Percentiles rank a stretch among this genome's conserved stretches.
phyloP scores from a whole-genome alignment of 78 protist species.

The Ministeria vibrans region DNA sequence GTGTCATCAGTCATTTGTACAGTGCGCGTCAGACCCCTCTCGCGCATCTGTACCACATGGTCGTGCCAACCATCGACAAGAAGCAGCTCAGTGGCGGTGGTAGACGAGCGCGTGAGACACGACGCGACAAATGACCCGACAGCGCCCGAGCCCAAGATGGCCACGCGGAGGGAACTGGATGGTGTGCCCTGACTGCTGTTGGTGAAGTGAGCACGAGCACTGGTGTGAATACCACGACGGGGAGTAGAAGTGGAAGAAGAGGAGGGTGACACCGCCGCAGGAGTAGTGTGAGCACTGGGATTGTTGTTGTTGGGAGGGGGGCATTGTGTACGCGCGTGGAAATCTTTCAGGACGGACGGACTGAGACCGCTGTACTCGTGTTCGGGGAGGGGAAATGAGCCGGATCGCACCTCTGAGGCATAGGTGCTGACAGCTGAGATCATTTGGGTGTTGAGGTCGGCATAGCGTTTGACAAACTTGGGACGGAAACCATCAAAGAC shows the following conservation, averaged over 20 bases:
- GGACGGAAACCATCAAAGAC: slow-evolving; percentile 56
- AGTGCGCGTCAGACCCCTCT: not conserved
- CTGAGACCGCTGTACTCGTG: too few relatives aligned
- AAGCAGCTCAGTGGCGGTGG: not conserved
- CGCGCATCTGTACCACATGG: not conserved
- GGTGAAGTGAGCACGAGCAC: too few relatives aligned
- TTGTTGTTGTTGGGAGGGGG: too few relatives aligned
- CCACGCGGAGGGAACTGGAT: not conserved
- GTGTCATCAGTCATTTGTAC: not conserved
- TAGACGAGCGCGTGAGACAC: not conserved
- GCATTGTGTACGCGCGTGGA: too few relatives aligned
- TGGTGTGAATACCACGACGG: too few relatives aligned
- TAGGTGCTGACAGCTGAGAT: slow-evolving; percentile 20
- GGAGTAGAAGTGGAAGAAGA: too few relatives aligned
- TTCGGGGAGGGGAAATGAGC: slow-evolving; percentile 36
- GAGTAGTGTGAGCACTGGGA: too few relatives aligned
- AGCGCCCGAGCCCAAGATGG: not conserved
- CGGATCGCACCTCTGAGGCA: slow-evolving; percentile 32
- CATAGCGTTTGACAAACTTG: slow-evolving; percentile 4
- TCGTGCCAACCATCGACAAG: not conserved
- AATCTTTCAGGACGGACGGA: too few relatives aligned
- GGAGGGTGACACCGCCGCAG: too few relatives aligned
- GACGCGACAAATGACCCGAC: not conserved
- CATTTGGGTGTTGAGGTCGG: slow-evolving; percentile 15
- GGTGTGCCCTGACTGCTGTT: too few relatives aligned